Percentiles rank a stretch among this genome's conserved stretches.
Evolutionary conservation across 768 basidiomycete genomes (phyloP).

Genomic region (Boletus eberwhitei): DNA sequence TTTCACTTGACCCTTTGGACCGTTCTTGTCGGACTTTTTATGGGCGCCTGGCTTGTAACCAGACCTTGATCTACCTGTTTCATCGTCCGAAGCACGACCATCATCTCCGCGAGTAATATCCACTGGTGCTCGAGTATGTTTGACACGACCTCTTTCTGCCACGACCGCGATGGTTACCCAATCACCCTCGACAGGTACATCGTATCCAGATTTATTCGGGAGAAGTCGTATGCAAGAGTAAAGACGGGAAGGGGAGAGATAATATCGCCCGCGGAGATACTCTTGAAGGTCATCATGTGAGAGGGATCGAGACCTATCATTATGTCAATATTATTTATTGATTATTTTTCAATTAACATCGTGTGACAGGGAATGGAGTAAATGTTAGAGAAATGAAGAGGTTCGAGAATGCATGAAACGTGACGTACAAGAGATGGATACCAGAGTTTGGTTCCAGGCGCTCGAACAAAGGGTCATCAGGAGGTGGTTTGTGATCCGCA

Average conservation of each 20-base stretch:
- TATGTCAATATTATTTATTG: slow-evolving; percentile 7
- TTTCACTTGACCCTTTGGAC: slow-evolving; percentile 28
- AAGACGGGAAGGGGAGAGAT: slow-evolving; percentile 81
- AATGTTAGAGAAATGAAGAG: background rate
- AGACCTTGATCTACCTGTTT: slow-evolving; percentile 9
- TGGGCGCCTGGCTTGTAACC: background rate
- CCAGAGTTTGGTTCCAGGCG: slow-evolving; percentile 87
- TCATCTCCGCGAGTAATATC: slow-evolving; percentile 44
- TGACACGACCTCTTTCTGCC: slow-evolving; percentile 82
- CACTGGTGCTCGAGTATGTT: slow-evolving; percentile 67
- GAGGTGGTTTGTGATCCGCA: slow-evolving; percentile 62
- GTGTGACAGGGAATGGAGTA: background rate
- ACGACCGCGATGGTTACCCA: slow-evolving; percentile 97
- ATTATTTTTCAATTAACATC: background rate
- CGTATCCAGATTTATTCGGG: slow-evolving; percentile 79
- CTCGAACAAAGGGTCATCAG: slow-evolving; percentile 74
- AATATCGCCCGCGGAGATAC: slow-evolving; percentile 79
- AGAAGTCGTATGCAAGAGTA: slow-evolving; percentile 82
- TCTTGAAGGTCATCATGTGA: slow-evolving; percentile 77
- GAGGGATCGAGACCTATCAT: slow-evolving; percentile 64
- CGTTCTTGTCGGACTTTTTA: slow-evolving; percentile 17
- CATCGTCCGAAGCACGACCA: slow-evolving; percentile 36
- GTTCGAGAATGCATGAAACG: background rate
- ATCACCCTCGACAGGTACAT: slow-evolving; percentile 88
- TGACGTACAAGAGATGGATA: slow-evolving; percentile 74